Conservation (phyloP, 805 yeast species). For the Metschnikowia arizonensis region DNA sequence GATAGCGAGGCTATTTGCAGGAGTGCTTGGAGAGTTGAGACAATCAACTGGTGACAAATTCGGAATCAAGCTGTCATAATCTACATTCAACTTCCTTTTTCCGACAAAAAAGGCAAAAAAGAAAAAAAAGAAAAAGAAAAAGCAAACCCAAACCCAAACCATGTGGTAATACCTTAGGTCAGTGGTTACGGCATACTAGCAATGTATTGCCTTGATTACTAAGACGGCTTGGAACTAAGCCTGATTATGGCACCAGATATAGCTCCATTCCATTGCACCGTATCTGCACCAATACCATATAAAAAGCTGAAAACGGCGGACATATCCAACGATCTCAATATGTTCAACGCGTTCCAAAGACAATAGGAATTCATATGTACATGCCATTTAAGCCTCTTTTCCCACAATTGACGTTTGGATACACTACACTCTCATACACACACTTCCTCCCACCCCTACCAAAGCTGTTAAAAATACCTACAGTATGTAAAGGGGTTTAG, state of each 20-base stretch:
- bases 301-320: background rate
- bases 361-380: background rate
- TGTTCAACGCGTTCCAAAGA: background rate
- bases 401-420: background rate
- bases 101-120: no score
- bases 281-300: background rate
- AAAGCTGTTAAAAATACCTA: no score
- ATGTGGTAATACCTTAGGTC: no score
- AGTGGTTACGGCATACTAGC: no score
- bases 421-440: no score
- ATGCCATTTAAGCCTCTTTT: background rate
- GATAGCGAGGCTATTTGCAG: conserved; percentile 1
- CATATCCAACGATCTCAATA: background rate
- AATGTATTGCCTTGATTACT: no score
- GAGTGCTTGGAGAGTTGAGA: conserved; percentile 1
- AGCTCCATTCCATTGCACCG: background rate
- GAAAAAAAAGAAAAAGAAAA: no score
- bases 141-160: no score
- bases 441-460: no score
- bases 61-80: background rate
- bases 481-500: no score
- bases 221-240: no score
- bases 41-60: background rate
- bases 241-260: no score
- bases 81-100: background rate